A percentile compares a stretch with the other conserved stretches of the same genome.
Evolutionary conservation across 2,329 filamentous ascomycete genomes (phyloP).

Genomic region (Xylaria sp.): DNA sequence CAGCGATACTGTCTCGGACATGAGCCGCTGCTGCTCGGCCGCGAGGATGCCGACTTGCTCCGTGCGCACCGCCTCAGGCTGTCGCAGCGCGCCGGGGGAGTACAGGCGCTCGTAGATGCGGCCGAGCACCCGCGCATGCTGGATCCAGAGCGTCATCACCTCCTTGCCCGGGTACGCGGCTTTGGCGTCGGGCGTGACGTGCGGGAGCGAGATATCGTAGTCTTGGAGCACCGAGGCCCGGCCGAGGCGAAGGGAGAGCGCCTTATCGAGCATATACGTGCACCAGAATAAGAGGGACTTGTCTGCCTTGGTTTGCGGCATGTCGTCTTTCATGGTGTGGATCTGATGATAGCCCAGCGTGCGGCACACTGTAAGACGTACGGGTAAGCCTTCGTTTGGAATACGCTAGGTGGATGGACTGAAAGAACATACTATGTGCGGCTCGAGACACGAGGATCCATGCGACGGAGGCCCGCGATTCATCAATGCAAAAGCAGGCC

Average conservation of each 20-base stretch:
- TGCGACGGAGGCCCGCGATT: slow-evolving; percentile 40
- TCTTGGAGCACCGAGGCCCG: slow-evolving; percentile 59
- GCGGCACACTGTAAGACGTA: slow-evolving; percentile 36
- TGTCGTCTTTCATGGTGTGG: slow-evolving; percentile 37
- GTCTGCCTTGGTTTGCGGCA: slow-evolving; percentile 36
- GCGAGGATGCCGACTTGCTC: slow-evolving; percentile 43
- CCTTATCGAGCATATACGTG: slow-evolving; percentile 61
- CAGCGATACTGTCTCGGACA: slow-evolving; percentile 36
- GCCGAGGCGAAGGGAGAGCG: slow-evolving; percentile 60
- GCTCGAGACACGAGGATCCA: slow-evolving; percentile 41
- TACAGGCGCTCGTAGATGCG: slow-evolving; percentile 63
- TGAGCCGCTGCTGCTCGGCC: slow-evolving; percentile 42
- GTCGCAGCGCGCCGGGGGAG: slow-evolving; percentile 47
- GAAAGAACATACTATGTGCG: slow-evolving; percentile 40
- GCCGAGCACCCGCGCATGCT: slow-evolving; percentile 59
- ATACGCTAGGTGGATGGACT: too few species aligned
- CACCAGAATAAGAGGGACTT: slow-evolving; percentile 60
- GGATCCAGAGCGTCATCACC: slow-evolving; percentile 55
- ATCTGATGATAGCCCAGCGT: slow-evolving; percentile 42
- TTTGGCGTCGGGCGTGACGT: slow-evolving; percentile 42
- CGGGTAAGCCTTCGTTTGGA: too few species aligned
- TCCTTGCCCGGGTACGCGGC: slow-evolving; percentile 41
- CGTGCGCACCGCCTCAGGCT: slow-evolving; percentile 42
- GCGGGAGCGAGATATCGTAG: slow-evolving; percentile 58
- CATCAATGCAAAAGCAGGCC: slow-evolving; percentile 39